Evolutionary conservation across 73 alveolate species (phyloP), one percentile per base, ranked within the genome.

Genomic region (Paramecium sonneborni): DNA sequence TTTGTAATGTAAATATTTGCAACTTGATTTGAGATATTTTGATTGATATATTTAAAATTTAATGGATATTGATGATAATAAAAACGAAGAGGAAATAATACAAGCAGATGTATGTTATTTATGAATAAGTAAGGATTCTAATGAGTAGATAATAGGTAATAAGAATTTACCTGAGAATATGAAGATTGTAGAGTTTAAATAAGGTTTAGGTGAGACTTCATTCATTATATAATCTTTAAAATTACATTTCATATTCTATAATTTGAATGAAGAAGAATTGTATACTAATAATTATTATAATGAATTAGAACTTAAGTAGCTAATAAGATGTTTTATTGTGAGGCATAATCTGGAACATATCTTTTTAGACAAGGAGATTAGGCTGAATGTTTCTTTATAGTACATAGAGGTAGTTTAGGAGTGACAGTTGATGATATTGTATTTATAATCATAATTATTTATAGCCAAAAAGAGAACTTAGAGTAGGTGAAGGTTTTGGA

Each of bases 401-500:
- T 92, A 20, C 89, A 92, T 38, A n/a, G 70, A 24, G 95, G 95
- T 7, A 92, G 57, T 57, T 39, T 79, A 11, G 62, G 89, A 68
- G 87, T 92, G 48, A 57, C 62, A 15, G 72, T 92, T 0, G 76
- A 92, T 38, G 84, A 85, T 86, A 69, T 76, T 44, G 85, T 85
- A 55, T 55, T 55, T 28, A 56, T 56, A 72, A 56, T 46, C 18
- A 52, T 52, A 18, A n/a, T 5, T 85, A 24, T 85, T 56, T 1
- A 52, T 52, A 52, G 68, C 68, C 88, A 15, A 85, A 69, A 34
- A 85, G 67, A 85, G 94, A 68, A 26, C 38, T 92, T 0, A 46
- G 70, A 14, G 74, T 88, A 12, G 98, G 98, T 14, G 97, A 96
- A 76, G 92, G 97, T 46, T 91, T 96, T 94, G 98, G 97, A 62